A percentile compares a stretch with the other conserved stretches of the same genome.
phyloP scores from a whole-genome alignment of 2,329 filamentous ascomycete genomes.

The Apiospora aurea region DNA sequence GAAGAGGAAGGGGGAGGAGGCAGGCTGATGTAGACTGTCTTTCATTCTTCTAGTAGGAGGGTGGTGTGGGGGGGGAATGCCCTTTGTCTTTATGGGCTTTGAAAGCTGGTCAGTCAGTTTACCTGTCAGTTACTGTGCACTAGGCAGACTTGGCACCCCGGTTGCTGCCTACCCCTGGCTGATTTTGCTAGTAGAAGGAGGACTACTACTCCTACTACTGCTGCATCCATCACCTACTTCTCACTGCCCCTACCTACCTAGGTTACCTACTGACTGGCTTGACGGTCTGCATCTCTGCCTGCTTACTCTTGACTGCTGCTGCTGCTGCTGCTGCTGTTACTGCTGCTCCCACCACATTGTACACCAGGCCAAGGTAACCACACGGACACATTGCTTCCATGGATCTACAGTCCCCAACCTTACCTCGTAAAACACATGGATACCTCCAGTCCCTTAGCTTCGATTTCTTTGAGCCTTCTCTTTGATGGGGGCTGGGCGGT shows the following conservation, averaged over 20 bases:
- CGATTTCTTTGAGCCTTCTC: not conserved
- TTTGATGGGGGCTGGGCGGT: not conserved
- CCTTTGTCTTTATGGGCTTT: conserved; percentile 20
- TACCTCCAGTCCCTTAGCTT: not conserved
- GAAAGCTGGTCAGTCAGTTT: not conserved
- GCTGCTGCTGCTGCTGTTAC: not conserved
- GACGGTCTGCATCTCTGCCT: not conserved
- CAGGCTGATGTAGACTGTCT: conserved; percentile 13
- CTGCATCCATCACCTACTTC: not conserved
- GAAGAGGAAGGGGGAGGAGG: conserved; percentile 12
- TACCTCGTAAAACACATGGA: not conserved
- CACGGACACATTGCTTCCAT: not conserved
- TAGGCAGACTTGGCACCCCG: conserved; percentile 18
- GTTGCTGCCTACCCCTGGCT: conserved; percentile 5
- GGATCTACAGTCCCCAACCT: not conserved
- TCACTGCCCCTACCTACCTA: not conserved
- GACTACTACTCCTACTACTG: not conserved
- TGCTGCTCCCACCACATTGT: not conserved
- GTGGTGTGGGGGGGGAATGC: conserved; percentile 1
- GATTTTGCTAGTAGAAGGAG: not conserved
- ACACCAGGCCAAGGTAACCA: not conserved
- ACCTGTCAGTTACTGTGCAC: conserved; percentile 21
- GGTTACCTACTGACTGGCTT: too few relatives aligned
- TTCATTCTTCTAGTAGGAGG: conserved; percentile 17
- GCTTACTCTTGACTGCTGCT: too few relatives aligned